Evolutionary conservation across 805 yeast species (phyloP).

Genomic region (Wickerhamiella siamensis): DNA sequence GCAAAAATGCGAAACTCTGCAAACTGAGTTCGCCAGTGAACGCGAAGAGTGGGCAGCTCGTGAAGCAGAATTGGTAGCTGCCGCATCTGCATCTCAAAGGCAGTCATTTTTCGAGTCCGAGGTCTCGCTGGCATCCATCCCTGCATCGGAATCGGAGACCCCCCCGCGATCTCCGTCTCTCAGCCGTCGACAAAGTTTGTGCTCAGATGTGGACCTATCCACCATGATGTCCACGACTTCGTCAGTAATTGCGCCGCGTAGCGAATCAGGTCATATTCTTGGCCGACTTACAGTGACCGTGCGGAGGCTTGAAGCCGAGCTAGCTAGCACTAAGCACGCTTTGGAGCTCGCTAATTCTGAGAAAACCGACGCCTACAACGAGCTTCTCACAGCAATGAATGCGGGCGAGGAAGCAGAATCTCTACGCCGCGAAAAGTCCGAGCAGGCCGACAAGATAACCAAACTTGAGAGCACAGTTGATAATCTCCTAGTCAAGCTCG

Average conservation of each 20-base stretch:
- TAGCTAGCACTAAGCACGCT: constrained; percentile 50
- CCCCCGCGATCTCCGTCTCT: neutral
- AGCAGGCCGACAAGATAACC: constrained; percentile 28
- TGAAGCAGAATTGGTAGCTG: neutral
- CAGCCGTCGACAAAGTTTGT: neutral
- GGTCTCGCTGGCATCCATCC: neutral
- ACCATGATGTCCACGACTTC: neutral
- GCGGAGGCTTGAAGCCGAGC: constrained; percentile 66
- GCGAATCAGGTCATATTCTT: constrained; percentile 42
- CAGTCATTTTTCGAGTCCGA: neutral
- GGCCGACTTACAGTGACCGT: constrained; percentile 65
- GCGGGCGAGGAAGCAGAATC: constrained; percentile 35
- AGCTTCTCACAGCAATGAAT: constrained; percentile 44
- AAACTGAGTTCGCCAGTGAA: neutral
- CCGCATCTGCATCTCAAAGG: neutral
- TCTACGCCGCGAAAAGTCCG: constrained; percentile 21
- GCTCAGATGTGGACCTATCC: neutral
- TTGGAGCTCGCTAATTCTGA: constrained; percentile 38
- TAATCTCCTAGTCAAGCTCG: constrained; percentile 42
- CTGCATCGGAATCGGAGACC: neutral
- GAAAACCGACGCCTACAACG: constrained; percentile 54
- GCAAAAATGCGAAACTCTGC: neutral
- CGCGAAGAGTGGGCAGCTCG: neutral
- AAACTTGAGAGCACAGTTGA: constrained; percentile 37
- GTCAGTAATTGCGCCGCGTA: neutral